Evolutionary conservation across 2,329 filamentous ascomycete genomes (phyloP).

Genomic region (Diaporthe humulicola): DNA sequence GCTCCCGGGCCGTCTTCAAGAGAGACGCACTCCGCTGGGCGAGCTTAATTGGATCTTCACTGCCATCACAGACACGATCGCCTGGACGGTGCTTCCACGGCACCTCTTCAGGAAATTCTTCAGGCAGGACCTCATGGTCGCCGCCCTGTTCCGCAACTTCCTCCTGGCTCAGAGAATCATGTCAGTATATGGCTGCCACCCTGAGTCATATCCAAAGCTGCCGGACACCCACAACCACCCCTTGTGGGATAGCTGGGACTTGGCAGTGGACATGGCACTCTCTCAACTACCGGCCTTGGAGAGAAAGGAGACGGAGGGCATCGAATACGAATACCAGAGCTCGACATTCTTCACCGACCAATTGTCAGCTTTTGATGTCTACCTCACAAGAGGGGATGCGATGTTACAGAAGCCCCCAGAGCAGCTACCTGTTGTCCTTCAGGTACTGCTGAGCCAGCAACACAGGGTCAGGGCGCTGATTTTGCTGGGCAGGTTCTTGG

Average conservation of each 20-base stretch:
- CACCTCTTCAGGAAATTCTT: slow-evolving; percentile 97
- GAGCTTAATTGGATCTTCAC: slow-evolving; percentile 99
- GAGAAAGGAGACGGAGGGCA: slow-evolving; percentile 78
- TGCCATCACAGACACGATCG: slow-evolving; percentile 98
- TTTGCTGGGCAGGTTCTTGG: slow-evolving; percentile 90
- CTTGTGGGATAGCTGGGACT: slow-evolving; percentile 97
- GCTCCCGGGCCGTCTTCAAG: slow-evolving; percentile 91
- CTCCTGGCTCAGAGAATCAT: slow-evolving; percentile 94
- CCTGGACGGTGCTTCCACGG: slow-evolving; percentile 94
- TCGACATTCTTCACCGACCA: slow-evolving; percentile 98
- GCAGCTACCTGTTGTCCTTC: slow-evolving; percentile 94
- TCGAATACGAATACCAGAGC: slow-evolving; percentile 91
- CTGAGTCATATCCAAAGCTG: slow-evolving; percentile 90
- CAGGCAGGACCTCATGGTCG: slow-evolving; percentile 98
- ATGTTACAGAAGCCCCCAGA: slow-evolving; percentile 90
- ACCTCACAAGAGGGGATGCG: slow-evolving; percentile 84
- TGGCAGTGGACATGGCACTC: slow-evolving; percentile 95
- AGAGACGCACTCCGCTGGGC: slow-evolving; percentile 91
- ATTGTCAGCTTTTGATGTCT: slow-evolving; percentile 96
- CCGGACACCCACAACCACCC: slow-evolving; percentile 96
- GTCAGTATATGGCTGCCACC: slow-evolving; percentile 95
- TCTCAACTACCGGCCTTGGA: slow-evolving; percentile 90
- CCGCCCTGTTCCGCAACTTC: slow-evolving; percentile 95
- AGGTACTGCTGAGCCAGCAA: slow-evolving; percentile 95
- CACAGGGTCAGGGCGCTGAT: slow-evolving; percentile 93